These are phyloP conservation scores for Tympanopsis confertula DNA, from an alignment of 2,329 filamentous ascomycete genomes.

Conservation along the genomic window DNA sequence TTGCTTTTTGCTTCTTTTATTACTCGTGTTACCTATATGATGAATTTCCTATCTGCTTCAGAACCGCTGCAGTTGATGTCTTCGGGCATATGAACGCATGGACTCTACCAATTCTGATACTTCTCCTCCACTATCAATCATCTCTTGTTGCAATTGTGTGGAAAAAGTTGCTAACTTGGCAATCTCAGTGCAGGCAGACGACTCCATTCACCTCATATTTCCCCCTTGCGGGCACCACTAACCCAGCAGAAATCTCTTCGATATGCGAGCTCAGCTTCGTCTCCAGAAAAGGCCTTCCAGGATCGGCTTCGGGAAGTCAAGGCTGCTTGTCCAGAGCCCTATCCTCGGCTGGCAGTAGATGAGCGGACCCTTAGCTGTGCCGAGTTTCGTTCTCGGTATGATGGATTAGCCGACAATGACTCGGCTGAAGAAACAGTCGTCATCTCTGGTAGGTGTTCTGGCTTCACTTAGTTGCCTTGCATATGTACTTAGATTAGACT, in stretches of 20 bases:
- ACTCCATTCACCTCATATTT: too few species aligned
- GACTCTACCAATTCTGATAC: conserved; percentile 1
- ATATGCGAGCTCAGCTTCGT: too few species aligned
- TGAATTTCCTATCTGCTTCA: conserved; percentile 23
- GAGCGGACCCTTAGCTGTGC: conserved; percentile 16
- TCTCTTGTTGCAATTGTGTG: too few species aligned
- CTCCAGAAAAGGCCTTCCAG: conserved; percentile 18
- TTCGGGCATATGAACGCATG: conserved; percentile 31
- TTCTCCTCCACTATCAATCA: background rate
- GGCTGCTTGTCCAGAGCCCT: conserved; percentile 18
- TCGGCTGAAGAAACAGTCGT: conserved; percentile 22
- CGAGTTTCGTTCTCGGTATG: conserved; percentile 23
- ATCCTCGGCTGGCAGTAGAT: conserved; percentile 20
- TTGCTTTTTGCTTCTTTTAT: background rate
- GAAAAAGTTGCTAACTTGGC: too few species aligned
- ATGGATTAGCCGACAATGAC: conserved; percentile 20
- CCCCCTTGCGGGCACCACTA: too few species aligned
- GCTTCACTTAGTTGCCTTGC: background rate
- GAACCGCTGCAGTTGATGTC: conserved; percentile 61
- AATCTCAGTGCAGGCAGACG: too few species aligned
- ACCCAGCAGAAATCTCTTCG: too few species aligned
- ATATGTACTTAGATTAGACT: conserved; percentile 1
- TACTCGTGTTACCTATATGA: background rate
- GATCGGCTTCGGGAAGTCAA: conserved; percentile 22
- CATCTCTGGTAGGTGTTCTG: conserved; percentile 24